Evolutionary conservation across 2,329 filamentous ascomycete genomes (phyloP).

Genomic region (Diaporthe destruens): DNA sequence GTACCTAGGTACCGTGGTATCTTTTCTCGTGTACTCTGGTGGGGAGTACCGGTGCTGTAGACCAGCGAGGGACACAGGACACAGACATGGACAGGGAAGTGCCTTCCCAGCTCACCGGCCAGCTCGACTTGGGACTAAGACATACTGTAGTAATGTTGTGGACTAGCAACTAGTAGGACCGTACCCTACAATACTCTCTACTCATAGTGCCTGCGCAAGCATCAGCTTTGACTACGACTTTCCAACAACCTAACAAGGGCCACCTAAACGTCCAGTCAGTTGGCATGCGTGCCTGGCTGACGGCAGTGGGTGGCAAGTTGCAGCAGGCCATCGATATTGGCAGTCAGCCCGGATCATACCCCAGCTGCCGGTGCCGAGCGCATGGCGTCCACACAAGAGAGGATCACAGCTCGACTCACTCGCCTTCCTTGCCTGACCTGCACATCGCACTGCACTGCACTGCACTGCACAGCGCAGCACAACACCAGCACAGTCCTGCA

Average conservation of each 20-base stretch:
- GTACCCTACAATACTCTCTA: not conserved
- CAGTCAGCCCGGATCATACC: slow-evolving; percentile 11
- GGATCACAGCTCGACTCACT: not conserved
- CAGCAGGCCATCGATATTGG: slow-evolving; percentile 12
- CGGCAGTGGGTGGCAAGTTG: slow-evolving; percentile 1
- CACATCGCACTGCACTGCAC: not conserved
- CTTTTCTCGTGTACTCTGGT: not conserved
- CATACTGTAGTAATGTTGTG: not conserved
- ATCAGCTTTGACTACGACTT: not conserved
- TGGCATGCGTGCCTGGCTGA: slow-evolving; percentile 16
- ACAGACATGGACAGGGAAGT: slow-evolving; percentile 26
- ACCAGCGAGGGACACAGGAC: not conserved
- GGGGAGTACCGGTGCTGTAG: slow-evolving; percentile 5
- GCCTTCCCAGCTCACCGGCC: slow-evolving; percentile 27
- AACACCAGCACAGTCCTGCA: slow-evolving; percentile 33
- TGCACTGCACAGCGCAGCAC: not conserved
- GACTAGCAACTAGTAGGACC: not conserved
- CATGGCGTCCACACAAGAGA: slow-evolving; percentile 22
- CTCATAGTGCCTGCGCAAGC: not conserved
- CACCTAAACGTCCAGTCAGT: slow-evolving; percentile 7
- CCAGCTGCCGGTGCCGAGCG: slow-evolving; percentile 30
- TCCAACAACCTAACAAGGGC: too few species aligned
- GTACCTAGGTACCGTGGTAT: not conserved
- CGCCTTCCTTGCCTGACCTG: not conserved
- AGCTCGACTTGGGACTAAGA: slow-evolving; percentile 32